Evolutionary conservation across 208 protist genomes (phyloP).

Genomic region (Acanthamoeba pearcei): DNA sequence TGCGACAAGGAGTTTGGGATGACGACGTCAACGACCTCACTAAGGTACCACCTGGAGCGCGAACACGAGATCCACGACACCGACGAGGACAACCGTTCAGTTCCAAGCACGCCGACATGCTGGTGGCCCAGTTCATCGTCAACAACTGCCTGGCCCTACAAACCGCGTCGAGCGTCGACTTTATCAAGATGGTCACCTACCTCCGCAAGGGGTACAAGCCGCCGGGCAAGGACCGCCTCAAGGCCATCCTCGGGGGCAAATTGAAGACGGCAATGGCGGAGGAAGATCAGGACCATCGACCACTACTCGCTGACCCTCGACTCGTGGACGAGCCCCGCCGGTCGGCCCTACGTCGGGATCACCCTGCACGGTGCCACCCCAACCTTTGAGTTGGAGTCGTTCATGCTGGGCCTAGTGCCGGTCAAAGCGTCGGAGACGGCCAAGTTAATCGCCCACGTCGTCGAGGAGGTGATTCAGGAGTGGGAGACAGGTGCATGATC

Average conservation of each 20-base stretch:
- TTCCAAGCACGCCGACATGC: background rate
- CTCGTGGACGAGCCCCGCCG: constrained; percentile 22
- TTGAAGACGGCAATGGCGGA: constrained; percentile 29
- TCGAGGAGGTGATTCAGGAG: constrained; percentile 16
- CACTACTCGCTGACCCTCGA: constrained; percentile 28
- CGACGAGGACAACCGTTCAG: constrained; percentile 34
- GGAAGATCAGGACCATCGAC: constrained; percentile 37
- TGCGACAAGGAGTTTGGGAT: constrained; percentile 24
- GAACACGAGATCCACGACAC: constrained; percentile 23
- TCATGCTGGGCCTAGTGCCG: constrained; percentile 2
- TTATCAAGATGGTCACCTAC: constrained; percentile 46
- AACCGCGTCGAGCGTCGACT: background rate
- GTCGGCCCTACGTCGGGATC: constrained; percentile 17
- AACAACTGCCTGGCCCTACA: constrained; percentile 6
- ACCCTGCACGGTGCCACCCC: constrained; percentile 1
- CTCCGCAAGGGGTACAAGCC: constrained; percentile 17
- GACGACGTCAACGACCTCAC: constrained; percentile 23
- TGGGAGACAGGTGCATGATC: constrained; percentile 11
- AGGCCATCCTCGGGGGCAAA: constrained; percentile 33
- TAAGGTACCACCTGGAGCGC: constrained; percentile 34
- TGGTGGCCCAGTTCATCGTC: background rate
- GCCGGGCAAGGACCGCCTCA: constrained; percentile 3
- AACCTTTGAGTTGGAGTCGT: background rate
- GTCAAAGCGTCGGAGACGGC: background rate
- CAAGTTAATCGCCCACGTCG: background rate